These are phyloP conservation scores for Aaosphaeria pasadenensis DNA, from an alignment of 2,329 filamentous ascomycete genomes.

Conservation along the genomic window DNA sequence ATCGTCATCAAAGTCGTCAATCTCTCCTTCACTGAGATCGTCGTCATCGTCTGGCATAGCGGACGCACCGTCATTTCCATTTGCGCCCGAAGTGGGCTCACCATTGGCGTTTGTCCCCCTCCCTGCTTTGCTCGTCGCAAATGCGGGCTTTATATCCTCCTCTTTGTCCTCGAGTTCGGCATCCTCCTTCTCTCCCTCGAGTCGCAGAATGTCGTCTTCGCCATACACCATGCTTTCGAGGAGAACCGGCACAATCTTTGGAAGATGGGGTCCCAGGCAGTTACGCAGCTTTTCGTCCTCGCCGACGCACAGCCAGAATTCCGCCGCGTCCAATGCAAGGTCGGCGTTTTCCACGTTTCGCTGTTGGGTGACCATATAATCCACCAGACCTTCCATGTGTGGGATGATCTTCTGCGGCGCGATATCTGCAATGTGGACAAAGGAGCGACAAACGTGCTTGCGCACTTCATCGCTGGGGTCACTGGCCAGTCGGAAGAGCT, in stretches of 20 bases:
- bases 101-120: constrained; percentile 53
- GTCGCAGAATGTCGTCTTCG: constrained; percentile 82
- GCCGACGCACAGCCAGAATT: constrained; percentile 94
- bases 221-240: constrained; percentile 95
- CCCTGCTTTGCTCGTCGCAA: constrained; percentile 68
- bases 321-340: constrained; percentile 87
- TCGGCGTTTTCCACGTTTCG: constrained; percentile 78
- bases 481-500: constrained; percentile 75
- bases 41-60: constrained; percentile 56
- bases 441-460: constrained; percentile 87
- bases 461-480: constrained; percentile 80
- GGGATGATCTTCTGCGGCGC: constrained; percentile 87
- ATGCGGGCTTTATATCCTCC: constrained; percentile 89
- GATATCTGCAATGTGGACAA: constrained; percentile 88
- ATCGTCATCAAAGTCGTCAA: constrained; percentile 71
- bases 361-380: constrained; percentile 91
- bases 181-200: constrained; percentile 77
- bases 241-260: constrained; percentile 84
- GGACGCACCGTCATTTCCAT: constrained; percentile 43
- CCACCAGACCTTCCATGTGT: constrained; percentile 81
- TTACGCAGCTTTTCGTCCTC: constrained; percentile 80
- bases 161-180: constrained; percentile 87
- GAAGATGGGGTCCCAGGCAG: constrained; percentile 71
- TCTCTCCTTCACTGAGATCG: constrained; percentile 83
- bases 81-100: constrained; percentile 42